Evolutionary conservation across 345 rosid genomes (phyloP), one percentile per base, ranked within the genome.

Genomic region (Nasturtium officinale): DNA sequence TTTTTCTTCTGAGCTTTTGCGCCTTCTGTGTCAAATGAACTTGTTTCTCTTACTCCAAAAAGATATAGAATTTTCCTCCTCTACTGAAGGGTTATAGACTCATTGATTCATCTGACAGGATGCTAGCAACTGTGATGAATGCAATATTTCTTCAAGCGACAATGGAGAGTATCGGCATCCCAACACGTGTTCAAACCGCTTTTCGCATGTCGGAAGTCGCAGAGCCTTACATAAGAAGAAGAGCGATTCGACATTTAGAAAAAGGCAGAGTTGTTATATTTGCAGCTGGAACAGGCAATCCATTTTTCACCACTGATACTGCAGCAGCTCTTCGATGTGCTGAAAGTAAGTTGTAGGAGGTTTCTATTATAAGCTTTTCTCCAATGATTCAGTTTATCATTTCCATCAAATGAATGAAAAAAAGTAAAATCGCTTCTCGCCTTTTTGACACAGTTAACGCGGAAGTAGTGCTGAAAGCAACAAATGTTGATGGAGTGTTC

Each of bases 301-400:
- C 97, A 1, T 91, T 95, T 83, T 95, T 91, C 90, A 89, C 99
- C 45, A 95, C 99, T 0, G 93, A 95, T 47, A 95, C 97, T 35
- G 98, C 96, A 53, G 93, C 99, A 46, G 96, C 96, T 78, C 86
- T 95, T 65, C 91, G 96, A 7, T 91, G 99, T 85, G 99, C 97
- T 5, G 97, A 95, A 85, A 95, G 96, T 91, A 80, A 80, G 97
- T 77, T 2, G 25, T 17, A 43, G 28, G 9, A 9, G 9, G 57
- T 23, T 50, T 47, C 38, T n/a, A 1, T 56, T 45, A 26, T 1
- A 37, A 13, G 9, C 2, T 30, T 23, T 51, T 9, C 51, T 46
- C 9, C 40, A 45, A 13, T 46, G 35, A 7, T 15, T 33, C 32
- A 11, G 21, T 28, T 11, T 3, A 10, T 71, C 35, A 45, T 15